Evolutionary conservation across 2,329 filamentous ascomycete species (phyloP).

Genomic region (Parastagonospora nodorum): DNA sequence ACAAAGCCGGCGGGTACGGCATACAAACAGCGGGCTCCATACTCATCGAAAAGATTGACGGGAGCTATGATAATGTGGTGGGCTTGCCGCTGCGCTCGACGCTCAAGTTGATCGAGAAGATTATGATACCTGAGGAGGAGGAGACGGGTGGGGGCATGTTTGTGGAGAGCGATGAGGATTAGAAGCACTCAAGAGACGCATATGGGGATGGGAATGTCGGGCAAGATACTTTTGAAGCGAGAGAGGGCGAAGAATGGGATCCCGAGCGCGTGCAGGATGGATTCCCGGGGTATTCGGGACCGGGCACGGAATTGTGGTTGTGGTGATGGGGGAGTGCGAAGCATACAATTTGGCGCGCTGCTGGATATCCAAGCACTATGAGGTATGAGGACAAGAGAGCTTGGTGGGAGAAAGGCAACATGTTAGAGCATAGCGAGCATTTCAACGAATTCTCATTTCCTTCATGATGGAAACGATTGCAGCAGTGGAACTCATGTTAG

Average conservation of each 20-base stretch:
- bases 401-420: too few relatives aligned
- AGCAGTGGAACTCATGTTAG: too few relatives aligned
- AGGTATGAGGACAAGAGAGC: too few relatives aligned
- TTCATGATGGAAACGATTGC: too few relatives aligned
- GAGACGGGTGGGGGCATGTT: conserved; percentile 48
- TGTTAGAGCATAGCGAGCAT: too few relatives aligned
- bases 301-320: not conserved
- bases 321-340: too few relatives aligned
- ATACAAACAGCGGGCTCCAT: conserved; percentile 88
- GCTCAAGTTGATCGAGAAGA: conserved; percentile 83
- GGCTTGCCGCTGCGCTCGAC: conserved; percentile 82
- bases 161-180: conserved; percentile 9
- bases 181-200: too few relatives aligned
- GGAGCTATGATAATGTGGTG: conserved; percentile 91
- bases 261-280: not conserved
- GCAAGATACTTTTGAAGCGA: conserved; percentile 46
- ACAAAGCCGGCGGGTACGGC: conserved; percentile 96
- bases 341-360: too few relatives aligned
- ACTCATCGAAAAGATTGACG: conserved; percentile 86
- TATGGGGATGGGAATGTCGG: conserved; percentile 54
- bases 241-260: conserved; percentile 14
- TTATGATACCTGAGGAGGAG: conserved; percentile 70
- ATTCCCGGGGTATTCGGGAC: not conserved
- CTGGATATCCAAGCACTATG: too few relatives aligned
- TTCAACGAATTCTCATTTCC: too few relatives aligned